These are phyloP conservation scores for Phlebiopsis flavidoalba DNA, from an alignment of 768 basidiomycete species.

Conservation along the genomic window DNA sequence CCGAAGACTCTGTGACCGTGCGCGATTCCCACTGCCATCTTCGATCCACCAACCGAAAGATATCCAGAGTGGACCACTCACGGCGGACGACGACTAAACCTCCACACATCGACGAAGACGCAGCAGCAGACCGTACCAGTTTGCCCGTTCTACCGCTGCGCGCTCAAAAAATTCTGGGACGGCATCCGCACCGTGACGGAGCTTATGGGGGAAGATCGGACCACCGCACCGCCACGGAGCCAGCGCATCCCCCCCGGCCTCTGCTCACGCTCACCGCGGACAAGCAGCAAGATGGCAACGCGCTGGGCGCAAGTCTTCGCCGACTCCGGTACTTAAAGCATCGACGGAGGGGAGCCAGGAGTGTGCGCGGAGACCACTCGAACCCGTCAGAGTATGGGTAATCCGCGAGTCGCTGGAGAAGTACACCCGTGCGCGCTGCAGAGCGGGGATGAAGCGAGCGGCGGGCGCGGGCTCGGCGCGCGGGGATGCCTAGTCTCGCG, in stretches of 20 bases:
- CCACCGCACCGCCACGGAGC: slow-evolving; percentile 77
- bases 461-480: slow-evolving; percentile 64
- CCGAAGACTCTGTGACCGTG: slow-evolving; percentile 75
- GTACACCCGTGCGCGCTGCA: slow-evolving; percentile 64
- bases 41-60: slow-evolving; percentile 52
- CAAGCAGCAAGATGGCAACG: slow-evolving; percentile 52
- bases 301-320: slow-evolving; percentile 88
- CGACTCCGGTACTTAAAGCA: slow-evolving; percentile 33
- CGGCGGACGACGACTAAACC: slow-evolving; percentile 62
- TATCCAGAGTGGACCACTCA: slow-evolving; percentile 68
- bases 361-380: slow-evolving; percentile 88
- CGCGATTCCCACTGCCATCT: slow-evolving; percentile 80
- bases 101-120: slow-evolving; percentile 38
- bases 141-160: slow-evolving; percentile 54
- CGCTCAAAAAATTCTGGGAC: slow-evolving; percentile 71
- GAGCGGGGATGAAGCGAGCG: slow-evolving; percentile 52
- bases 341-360: slow-evolving; percentile 53
- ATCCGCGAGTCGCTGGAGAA: slow-evolving; percentile 83
- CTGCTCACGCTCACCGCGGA: slow-evolving; percentile 81
- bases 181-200: slow-evolving; percentile 68
- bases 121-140: slow-evolving; percentile 12
- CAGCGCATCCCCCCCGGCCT: slow-evolving; percentile 62
- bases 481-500: slow-evolving; percentile 73
- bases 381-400: slow-evolving; percentile 74
- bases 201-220: slow-evolving; percentile 89